Evolutionary conservation across 345 rosid genomes (phyloP), one percentile per base, ranked within the genome.

Genomic region (Brassica rapa): DNA sequence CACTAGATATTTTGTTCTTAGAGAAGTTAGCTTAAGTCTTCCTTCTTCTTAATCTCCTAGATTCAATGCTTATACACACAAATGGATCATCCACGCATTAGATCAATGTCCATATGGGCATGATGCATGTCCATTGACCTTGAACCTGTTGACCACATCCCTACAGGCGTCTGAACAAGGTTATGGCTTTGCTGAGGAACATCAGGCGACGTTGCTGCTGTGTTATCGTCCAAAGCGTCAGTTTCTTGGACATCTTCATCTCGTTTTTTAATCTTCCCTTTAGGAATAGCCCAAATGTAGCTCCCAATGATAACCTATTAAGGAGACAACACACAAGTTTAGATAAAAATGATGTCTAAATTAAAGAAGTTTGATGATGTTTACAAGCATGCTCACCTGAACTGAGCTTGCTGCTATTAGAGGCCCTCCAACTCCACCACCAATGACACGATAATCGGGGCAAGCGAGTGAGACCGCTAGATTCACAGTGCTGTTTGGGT

Each of bases 371-470:
- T 15, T 69, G 30, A 27, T 24, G 62, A 62, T 15, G 25, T 7
- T 5, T 30, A 15, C 59, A 37, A 68, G 30, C 0, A 57, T 4
- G 70, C 41, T 12, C 5, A 91, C 98, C 93, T 95, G 99, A 79
- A 93, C 97, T 4, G 87, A 87, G 67, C 90, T 86, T 66, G 94
- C 98, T 10, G 99, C 99, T 39, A 95, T 88, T 27, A 95, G 90
- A 85, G 90, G 82, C 51, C 97, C 99, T 11, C 96, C 97, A 35
- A 93, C 88, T 63, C 91, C 96, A 72, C 99, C 99, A 67, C 99
- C 99, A 70, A 93, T 88, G 74, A 95, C 92, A 16, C 89, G 96
- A 27, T 94, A 98, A 72, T 93, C 98, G 0, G 98, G 92, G 80
- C 94, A 87, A 66, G 99, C 98, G 51, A 95, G 91, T 71, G 96